Conservation (phyloP, 2,329 filamentous ascomycete genomes). For the Cladosporium sp. region DNA sequence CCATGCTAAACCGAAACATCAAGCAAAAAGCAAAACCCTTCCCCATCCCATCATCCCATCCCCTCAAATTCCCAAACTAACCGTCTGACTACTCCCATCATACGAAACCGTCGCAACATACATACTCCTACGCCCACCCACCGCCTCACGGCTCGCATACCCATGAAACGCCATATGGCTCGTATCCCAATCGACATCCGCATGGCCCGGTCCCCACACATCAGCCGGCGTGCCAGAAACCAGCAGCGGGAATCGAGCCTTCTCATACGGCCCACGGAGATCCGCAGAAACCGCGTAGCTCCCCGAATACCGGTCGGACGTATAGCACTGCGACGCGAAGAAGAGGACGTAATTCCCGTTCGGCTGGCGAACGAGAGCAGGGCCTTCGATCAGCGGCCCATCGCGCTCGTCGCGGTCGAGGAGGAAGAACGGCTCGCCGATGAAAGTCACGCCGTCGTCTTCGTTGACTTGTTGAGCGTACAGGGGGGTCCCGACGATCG, state of each 20-base stretch:
- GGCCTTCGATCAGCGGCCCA: conserved; percentile 26
- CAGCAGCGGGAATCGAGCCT: conserved; percentile 15
- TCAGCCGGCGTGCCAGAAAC: conserved; percentile 8
- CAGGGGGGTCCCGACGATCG: conserved; percentile 23
- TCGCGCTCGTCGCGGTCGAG: conserved; percentile 23
- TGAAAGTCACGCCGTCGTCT: conserved; percentile 23
- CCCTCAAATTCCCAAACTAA: too few relatives aligned
- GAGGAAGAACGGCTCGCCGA: conserved; percentile 19
- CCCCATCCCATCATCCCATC: too few relatives aligned
- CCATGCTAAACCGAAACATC: too few relatives aligned
- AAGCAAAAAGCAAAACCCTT: too few relatives aligned
- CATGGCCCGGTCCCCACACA: conserved; percentile 19
- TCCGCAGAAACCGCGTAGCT: conserved; percentile 9
- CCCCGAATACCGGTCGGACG: background rate
- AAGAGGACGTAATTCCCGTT: conserved; percentile 25
- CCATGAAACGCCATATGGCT: conserved; percentile 21
- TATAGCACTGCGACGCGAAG: conserved; percentile 26
- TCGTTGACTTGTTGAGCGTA: conserved; percentile 24
- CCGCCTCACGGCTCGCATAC: conserved; percentile 6
- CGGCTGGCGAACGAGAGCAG: conserved; percentile 20
- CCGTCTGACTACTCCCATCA: background rate
- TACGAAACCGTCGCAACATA: conserved; percentile 13
- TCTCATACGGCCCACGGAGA: conserved; percentile 16
- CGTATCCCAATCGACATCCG: conserved; percentile 18
- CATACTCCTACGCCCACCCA: conserved; percentile 15